phyloP scores from a whole-genome alignment of 306 rosid genomes.

The Hylodesmum podocarpum region DNA sequence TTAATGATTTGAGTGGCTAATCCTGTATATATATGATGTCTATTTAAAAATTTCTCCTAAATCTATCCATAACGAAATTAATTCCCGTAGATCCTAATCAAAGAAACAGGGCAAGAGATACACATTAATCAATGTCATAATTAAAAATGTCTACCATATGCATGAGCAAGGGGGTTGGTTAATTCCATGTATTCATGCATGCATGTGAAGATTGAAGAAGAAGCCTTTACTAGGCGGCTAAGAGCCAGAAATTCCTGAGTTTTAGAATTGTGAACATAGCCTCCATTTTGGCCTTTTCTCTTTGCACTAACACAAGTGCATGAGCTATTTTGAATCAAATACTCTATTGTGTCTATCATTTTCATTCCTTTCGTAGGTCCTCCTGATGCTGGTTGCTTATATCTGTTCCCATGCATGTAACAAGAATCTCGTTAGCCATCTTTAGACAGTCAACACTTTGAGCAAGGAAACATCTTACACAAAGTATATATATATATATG shows the following conservation, averaged over 20 bases:
- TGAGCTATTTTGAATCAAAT: conserved; percentile 70
- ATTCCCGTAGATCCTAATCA: background rate
- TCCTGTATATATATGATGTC: background rate
- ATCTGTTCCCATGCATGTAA: conserved; percentile 36
- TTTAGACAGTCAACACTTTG: too few species aligned
- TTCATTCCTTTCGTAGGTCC: conserved; percentile 53
- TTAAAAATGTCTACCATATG: background rate
- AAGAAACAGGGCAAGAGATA: background rate
- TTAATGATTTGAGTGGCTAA: conserved; percentile 20
- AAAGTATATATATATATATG: too few species aligned
- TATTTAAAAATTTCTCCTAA: conserved; percentile 7
- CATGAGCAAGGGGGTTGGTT: too few species aligned
- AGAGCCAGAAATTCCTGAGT: conserved; percentile 91
- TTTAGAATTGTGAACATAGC: conserved; percentile 77
- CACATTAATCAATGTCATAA: background rate
- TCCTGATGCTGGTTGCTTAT: conserved; percentile 51
- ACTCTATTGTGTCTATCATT: conserved; percentile 73
- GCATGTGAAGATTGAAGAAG: background rate
- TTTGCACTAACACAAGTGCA: conserved; percentile 83
- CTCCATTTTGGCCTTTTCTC: conserved; percentile 78
- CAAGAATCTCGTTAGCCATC: too few species aligned
- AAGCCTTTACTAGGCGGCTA: conserved; percentile 59
- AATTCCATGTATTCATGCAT: too few species aligned
- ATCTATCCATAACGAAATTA: conserved; percentile 20
- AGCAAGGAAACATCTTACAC: too few species aligned